These are phyloP conservation scores for Calonectria pteridis DNA, from an alignment of 2,329 filamentous ascomycete genomes.

Conservation along the genomic window DNA sequence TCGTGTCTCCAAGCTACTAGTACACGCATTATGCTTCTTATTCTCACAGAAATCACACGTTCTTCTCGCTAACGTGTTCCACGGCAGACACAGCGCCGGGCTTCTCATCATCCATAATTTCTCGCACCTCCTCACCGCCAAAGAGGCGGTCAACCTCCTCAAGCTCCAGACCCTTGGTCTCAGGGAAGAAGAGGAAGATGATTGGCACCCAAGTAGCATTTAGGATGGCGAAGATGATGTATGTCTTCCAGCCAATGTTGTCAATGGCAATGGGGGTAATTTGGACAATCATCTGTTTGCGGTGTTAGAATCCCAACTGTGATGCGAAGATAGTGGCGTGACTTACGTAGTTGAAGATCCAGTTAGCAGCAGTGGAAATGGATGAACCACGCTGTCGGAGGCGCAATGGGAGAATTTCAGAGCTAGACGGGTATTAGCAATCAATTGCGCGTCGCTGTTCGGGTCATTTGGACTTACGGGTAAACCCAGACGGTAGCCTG, in stretches of 20 bases:
- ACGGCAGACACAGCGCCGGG: neutral
- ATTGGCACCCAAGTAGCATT: conserved; percentile 33
- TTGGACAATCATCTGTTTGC: conserved; percentile 30
- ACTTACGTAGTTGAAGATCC: conserved; percentile 51
- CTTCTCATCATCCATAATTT: conserved; percentile 34
- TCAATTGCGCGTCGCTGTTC: neutral
- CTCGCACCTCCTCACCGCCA: conserved; percentile 18
- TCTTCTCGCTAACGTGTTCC: neutral
- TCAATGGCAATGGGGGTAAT: conserved; percentile 39
- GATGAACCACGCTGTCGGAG: conserved; percentile 49
- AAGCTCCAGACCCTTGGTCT: conserved; percentile 60
- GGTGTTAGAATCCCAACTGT: rapidly evolving
- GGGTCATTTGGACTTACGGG: conserved; percentile 27
- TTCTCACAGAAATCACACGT: neutral
- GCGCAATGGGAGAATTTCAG: conserved; percentile 48
- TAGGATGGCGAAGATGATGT: conserved; percentile 63
- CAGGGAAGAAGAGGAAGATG: conserved; percentile 61
- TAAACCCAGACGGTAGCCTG: conserved; percentile 53
- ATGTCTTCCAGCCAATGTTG: conserved; percentile 63
- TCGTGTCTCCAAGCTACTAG: neutral
- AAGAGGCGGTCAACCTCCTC: conserved; percentile 59
- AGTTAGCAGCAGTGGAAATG: conserved; percentile 50
- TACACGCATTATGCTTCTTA: neutral
- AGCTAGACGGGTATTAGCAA: conserved; percentile 30
- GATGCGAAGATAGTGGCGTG: rapidly evolving